A percentile compares a stretch with the other conserved stretches of the same genome.
phyloP scores from a whole-genome alignment of 164 flowering plant genomes.

The Stephania japonica region DNA sequence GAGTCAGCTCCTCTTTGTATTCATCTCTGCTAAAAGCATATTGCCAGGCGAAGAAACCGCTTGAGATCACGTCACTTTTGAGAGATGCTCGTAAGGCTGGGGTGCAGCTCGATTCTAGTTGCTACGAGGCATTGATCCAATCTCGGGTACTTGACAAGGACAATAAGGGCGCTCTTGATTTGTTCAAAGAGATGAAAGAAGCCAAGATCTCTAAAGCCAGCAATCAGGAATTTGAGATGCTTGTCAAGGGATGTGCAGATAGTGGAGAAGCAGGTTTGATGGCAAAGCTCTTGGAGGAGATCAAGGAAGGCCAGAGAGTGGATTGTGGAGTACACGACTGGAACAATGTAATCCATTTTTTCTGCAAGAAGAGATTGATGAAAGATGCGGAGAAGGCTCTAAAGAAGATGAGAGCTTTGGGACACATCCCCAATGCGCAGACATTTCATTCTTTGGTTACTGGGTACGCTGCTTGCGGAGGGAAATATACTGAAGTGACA shows the following conservation, averaged over 20 bases:
- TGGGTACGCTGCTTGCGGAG: constrained; percentile 88
- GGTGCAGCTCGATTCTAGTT: constrained; percentile 73
- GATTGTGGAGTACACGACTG: constrained; percentile 90
- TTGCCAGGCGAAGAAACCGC: constrained; percentile 47
- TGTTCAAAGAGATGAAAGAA: constrained; percentile 91
- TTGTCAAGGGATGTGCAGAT: constrained; percentile 47
- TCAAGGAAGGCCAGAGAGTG: constrained; percentile 61
- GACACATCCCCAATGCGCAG: constrained; percentile 82
- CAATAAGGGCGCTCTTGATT: constrained; percentile 62
- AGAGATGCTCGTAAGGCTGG: constrained; percentile 83
- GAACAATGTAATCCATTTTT: constrained; percentile 91
- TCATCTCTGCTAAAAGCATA: constrained; percentile 80
- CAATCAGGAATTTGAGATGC: constrained; percentile 48
- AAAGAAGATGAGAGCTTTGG: constrained; percentile 84
- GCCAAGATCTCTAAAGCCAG: constrained; percentile 51
- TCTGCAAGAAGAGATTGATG: constrained; percentile 85
- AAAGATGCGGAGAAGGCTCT: constrained; percentile 95
- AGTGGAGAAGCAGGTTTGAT: constrained; percentile 55
- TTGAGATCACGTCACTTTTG: constrained; percentile 52
- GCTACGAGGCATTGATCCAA: constrained; percentile 65
- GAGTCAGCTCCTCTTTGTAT: constrained; percentile 57
- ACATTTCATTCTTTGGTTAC: constrained; percentile 94
- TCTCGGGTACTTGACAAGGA: constrained; percentile 63
- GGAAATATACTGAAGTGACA: constrained; percentile 76
- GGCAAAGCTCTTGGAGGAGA: constrained; percentile 77